Evolutionary conservation across 352 stramenopile genomes (phyloP).

Genomic region (Globisporangium barbulae): DNA sequence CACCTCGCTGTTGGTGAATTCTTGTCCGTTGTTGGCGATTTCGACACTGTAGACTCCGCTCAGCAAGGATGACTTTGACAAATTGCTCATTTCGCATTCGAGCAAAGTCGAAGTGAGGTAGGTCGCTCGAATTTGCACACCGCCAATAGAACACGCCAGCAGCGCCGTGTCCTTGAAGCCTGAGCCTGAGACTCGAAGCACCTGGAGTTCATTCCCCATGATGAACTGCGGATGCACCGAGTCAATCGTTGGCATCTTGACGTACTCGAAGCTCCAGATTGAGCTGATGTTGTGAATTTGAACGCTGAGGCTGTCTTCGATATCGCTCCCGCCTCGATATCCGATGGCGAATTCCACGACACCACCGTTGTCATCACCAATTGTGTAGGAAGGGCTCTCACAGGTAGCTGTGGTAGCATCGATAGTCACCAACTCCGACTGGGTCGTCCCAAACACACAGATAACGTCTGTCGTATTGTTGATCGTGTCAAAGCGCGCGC

Average conservation of each 20-base stretch:
- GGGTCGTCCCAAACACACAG: constrained; percentile 31
- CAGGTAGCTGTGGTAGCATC: constrained; percentile 26
- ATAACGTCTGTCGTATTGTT: constrained; percentile 19
- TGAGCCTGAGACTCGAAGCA: constrained; percentile 22
- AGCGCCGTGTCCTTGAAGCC: constrained; percentile 43
- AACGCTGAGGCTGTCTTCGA: neutral
- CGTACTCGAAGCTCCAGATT: neutral
- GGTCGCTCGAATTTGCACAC: constrained; percentile 9
- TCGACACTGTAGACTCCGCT: constrained; percentile 55
- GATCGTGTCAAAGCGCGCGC: constrained; percentile 19
- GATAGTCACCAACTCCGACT: constrained; percentile 18
- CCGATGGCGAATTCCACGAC: constrained; percentile 22
- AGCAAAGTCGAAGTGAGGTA: constrained; percentile 31
- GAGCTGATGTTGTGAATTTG: neutral
- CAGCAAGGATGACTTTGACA: constrained; percentile 5
- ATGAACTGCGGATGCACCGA: constrained; percentile 13
- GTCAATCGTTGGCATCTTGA: constrained; percentile 7
- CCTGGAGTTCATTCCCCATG: neutral
- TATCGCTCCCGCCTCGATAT: neutral
- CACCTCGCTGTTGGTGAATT: constrained; percentile 86
- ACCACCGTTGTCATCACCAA: neutral
- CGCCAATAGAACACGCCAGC: constrained; percentile 34
- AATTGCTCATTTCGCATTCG: constrained; percentile 26
- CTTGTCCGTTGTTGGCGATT: constrained; percentile 90
- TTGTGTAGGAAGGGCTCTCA: constrained; percentile 15